A percentile compares a stretch with the other conserved stretches of the same genome.
These are phyloP conservation scores for Exophiala calicioides DNA, from an alignment of 2,329 filamentous ascomycete species.

Conservation along the genomic window DNA sequence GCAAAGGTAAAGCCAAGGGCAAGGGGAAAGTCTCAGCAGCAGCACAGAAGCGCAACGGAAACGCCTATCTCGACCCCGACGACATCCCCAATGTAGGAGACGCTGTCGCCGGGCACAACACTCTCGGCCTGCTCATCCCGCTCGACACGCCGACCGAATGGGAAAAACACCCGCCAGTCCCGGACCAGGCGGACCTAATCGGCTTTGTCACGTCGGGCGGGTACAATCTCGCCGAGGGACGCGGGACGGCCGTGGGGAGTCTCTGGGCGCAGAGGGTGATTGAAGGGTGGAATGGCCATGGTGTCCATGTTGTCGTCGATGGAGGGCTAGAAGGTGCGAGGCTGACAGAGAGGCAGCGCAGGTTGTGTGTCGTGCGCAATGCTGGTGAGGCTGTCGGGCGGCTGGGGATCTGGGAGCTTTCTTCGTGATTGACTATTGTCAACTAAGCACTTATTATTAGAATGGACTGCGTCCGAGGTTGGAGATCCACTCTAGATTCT, in stretches of 20 bases:
- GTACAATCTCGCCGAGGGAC: conserved; percentile 75
- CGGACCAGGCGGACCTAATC: conserved; percentile 72
- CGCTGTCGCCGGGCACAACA: background rate
- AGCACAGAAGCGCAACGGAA: background rate
- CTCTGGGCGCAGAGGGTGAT: conserved; percentile 63
- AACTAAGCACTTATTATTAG: too few relatives aligned
- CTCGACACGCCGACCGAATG: conserved; percentile 16
- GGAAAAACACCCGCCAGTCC: conserved; percentile 56
- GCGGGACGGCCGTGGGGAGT: conserved; percentile 72
- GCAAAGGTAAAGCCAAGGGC: conserved; percentile 17
- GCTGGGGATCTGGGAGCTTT: conserved; percentile 71
- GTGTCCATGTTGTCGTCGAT: conserved; percentile 6
- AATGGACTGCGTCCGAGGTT: too few relatives aligned
- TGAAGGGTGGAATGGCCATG: conserved; percentile 37
- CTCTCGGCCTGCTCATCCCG: conserved; percentile 2
- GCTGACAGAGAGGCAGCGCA: conserved; percentile 33
- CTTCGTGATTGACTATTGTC: background rate
- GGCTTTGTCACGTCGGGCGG: conserved; percentile 89
- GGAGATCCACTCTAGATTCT: too few relatives aligned
- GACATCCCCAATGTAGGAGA: background rate
- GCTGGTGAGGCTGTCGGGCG: conserved; percentile 77
- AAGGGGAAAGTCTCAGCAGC: conserved; percentile 27
- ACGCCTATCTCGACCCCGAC: conserved; percentile 37
- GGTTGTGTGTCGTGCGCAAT: conserved; percentile 74
- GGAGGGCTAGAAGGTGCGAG: conserved; percentile 4